Percentiles rank a stretch among this genome's conserved stretches.
These are phyloP conservation scores for Talaromyces marneffei DNA, from an alignment of 2,329 filamentous ascomycete species.

Conservation along the genomic window DNA sequence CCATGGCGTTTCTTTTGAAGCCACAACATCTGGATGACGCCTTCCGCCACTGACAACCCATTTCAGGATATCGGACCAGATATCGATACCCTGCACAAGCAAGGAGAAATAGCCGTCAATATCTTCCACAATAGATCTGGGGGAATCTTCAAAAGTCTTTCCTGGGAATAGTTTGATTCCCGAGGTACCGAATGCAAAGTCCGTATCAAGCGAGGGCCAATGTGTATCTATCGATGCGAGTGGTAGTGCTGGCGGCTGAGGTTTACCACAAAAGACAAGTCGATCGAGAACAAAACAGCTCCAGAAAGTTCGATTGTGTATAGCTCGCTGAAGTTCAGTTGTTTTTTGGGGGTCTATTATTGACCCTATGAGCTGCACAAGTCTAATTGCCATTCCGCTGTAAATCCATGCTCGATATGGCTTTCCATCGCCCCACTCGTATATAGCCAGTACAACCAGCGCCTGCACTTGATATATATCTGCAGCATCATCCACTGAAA, in stretches of 20 bases:
- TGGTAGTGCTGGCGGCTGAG: conserved; percentile 25
- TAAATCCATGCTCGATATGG: conserved; percentile 44
- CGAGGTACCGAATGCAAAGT: conserved; percentile 35
- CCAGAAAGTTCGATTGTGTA: conserved; percentile 42
- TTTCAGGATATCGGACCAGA: conserved; percentile 39
- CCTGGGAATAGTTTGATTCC: conserved; percentile 14
- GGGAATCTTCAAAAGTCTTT: conserved; percentile 16
- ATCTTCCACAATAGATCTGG: background rate
- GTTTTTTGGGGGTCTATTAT: conserved; percentile 20
- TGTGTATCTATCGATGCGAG: conserved; percentile 16
- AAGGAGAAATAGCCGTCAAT: conserved; percentile 19
- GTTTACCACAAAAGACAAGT: conserved; percentile 40
- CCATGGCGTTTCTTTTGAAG: conserved; percentile 39
- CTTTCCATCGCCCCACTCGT: conserved; percentile 41
- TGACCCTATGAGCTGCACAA: conserved; percentile 34
- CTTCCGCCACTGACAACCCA: conserved; percentile 43
- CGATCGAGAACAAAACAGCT: conserved; percentile 44
- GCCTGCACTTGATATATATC: conserved; percentile 36
- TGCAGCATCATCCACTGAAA: conserved; percentile 20
- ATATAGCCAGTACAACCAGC: conserved; percentile 36
- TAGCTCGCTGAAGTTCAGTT: conserved; percentile 22
- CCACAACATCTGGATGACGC: conserved; percentile 36
- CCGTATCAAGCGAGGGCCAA: conserved; percentile 15
- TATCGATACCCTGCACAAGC: conserved; percentile 41
- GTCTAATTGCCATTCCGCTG: conserved; percentile 37